Percentiles rank a stretch among this genome's conserved stretches.
Conservation (phyloP, 2,329 filamentous ascomycete species). For the Pseudocercospora fuligena region DNA sequence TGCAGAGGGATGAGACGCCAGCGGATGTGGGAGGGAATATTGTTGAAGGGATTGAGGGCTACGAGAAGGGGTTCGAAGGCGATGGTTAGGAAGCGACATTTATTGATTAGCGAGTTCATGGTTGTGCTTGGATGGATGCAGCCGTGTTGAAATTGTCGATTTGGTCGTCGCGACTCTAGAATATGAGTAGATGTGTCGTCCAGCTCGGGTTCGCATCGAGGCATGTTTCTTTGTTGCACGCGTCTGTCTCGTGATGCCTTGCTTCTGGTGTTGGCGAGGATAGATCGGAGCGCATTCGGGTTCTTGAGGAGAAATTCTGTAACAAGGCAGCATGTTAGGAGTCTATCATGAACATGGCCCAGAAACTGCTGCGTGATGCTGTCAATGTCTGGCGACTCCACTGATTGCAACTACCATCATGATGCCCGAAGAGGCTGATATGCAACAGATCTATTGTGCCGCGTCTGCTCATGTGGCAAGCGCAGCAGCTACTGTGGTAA, state of each 20-base stretch:
- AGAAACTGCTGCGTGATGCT: not conserved
- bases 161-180: too few relatives aligned
- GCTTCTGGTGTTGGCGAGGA: not conserved
- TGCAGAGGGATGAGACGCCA: constrained; percentile 53
- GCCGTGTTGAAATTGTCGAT: not conserved
- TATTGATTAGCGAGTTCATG: not conserved
- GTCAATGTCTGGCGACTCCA: not conserved
- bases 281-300: not conserved
- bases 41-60: constrained; percentile 42
- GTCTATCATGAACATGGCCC: not conserved
- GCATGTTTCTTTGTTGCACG: not conserved
- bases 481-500: constrained; percentile 22
- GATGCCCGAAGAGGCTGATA: not conserved
- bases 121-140: not conserved
- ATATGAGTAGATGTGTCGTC: not conserved
- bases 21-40: constrained; percentile 46
- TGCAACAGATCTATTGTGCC: not conserved
- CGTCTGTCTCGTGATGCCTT: not conserved
- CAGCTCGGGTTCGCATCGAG: not conserved
- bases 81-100: constrained; percentile 1
- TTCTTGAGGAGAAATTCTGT: not conserved
- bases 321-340: not conserved
- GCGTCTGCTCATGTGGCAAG: constrained; percentile 7
- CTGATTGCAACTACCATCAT: not conserved
- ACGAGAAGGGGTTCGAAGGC: constrained; percentile 10